A percentile compares a stretch with the other conserved stretches of the same genome.
These are phyloP conservation scores for Venturia asperata DNA, from an alignment of 2,329 filamentous ascomycete species.

Conservation along the genomic window DNA sequence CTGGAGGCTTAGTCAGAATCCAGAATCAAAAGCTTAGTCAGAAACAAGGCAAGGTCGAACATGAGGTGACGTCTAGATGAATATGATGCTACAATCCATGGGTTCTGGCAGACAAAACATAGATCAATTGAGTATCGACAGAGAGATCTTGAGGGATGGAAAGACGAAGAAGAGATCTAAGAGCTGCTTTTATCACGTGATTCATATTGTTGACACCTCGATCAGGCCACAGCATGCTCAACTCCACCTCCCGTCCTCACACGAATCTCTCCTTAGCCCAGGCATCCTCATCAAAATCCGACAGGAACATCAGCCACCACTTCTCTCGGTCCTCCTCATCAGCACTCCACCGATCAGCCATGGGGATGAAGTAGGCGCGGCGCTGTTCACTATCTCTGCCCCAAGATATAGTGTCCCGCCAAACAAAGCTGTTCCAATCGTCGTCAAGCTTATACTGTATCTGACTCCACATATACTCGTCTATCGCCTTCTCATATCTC, in stretches of 20 bases:
- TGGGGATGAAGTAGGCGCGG: not conserved
- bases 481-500: not conserved
- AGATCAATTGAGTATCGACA: not conserved
- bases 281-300: slow-evolving; percentile 3
- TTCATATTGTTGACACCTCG: not conserved
- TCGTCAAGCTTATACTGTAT: slow-evolving; percentile 5
- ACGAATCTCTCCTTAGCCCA: not conserved
- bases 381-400: not conserved
- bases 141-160: not conserved
- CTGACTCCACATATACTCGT: not conserved
- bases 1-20: no score
- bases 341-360: not conserved
- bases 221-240: not conserved
- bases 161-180: not conserved
- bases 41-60: no score
- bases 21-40: no score
- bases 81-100: no score
- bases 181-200: not conserved
- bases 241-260: not conserved
- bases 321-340: not conserved
- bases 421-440: not conserved
- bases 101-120: not conserved
- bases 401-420: not conserved
- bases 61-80: no score
- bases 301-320: slow-evolving; percentile 8